These are phyloP conservation scores for Penicillium coprophilum DNA, from an alignment of 495 filamentous ascomycete species.

Conservation along the genomic window DNA sequence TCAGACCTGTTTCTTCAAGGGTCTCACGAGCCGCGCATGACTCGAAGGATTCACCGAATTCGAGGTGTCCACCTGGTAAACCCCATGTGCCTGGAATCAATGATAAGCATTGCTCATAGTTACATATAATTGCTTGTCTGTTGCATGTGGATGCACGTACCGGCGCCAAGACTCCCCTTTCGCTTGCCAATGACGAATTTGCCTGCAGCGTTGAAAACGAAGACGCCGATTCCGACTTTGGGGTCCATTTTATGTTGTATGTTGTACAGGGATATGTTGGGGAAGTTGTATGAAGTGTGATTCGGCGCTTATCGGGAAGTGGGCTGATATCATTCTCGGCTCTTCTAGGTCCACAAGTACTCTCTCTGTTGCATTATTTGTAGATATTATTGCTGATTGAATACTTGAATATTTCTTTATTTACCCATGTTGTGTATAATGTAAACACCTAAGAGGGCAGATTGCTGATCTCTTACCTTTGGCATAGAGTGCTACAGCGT, in stretches of 20 bases:
- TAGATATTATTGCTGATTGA: too few species aligned
- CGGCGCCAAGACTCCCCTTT: conserved; percentile 39
- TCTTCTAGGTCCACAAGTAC: too few species aligned
- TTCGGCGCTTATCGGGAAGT: neutral
- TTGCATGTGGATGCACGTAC: conserved; percentile 17
- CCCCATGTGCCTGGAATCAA: conserved; percentile 52
- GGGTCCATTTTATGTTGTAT: conserved; percentile 19
- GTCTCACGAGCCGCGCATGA: conserved; percentile 62
- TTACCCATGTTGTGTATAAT: too few species aligned
- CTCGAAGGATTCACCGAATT: conserved; percentile 59
- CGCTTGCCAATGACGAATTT: conserved; percentile 38
- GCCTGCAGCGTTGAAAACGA: conserved; percentile 30
- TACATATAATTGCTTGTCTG: neutral
- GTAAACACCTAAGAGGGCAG: too few species aligned
- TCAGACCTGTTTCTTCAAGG: conserved; percentile 65
- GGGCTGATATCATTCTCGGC: neutral
- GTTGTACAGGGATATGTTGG: neutral
- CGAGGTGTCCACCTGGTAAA: conserved; percentile 68
- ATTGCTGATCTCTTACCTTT: neutral
- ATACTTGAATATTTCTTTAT: too few species aligned
- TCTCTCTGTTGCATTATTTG: too few species aligned
- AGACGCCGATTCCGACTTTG: conserved; percentile 36
- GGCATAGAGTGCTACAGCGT: neutral
- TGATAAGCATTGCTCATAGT: neutral
- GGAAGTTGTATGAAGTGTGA: neutral